These are phyloP conservation scores for Corylus americana DNA, from an alignment of 306 rosid species.

Conservation along the genomic window DNA sequence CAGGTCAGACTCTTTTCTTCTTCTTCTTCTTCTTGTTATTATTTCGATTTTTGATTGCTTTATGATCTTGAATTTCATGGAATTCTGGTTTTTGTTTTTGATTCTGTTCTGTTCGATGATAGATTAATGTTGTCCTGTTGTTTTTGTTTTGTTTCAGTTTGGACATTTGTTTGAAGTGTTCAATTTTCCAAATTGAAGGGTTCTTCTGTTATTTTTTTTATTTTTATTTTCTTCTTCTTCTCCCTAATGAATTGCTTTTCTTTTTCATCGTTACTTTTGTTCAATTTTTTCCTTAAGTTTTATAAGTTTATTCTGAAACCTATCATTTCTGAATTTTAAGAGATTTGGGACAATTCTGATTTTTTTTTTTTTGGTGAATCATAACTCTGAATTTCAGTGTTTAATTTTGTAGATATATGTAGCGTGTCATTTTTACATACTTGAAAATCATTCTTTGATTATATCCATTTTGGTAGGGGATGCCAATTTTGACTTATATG, in stretches of 20 bases:
- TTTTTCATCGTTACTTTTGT: not conserved
- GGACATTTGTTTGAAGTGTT: not conserved
- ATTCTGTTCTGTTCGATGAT: not conserved
- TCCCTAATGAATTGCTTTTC: not conserved
- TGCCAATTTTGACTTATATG: not conserved
- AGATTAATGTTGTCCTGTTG: conserved; percentile 3
- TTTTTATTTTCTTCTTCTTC: not conserved
- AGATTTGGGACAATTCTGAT: not conserved
- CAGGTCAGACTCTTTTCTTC: conserved; percentile 43
- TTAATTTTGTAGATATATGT: not conserved
- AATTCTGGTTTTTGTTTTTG: conserved; percentile 1
- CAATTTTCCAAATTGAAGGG: not conserved
- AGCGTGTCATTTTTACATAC: not conserved
- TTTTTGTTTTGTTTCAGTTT: not conserved
- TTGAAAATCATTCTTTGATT: not conserved
- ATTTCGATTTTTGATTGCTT: not conserved
- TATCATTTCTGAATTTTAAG: not conserved
- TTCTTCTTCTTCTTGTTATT: not conserved
- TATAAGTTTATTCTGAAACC: not conserved
- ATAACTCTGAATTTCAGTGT: not conserved
- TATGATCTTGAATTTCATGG: not conserved
- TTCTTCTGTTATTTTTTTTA: no score
- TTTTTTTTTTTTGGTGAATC: not conserved
- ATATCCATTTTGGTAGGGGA: not conserved
- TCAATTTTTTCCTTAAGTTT: not conserved